Percentiles rank a stretch among this genome's conserved stretches.
These are phyloP conservation scores for Plasmodium gallinaceum DNA, from an alignment of 169 alveolate species.

Conservation along the genomic window DNA sequence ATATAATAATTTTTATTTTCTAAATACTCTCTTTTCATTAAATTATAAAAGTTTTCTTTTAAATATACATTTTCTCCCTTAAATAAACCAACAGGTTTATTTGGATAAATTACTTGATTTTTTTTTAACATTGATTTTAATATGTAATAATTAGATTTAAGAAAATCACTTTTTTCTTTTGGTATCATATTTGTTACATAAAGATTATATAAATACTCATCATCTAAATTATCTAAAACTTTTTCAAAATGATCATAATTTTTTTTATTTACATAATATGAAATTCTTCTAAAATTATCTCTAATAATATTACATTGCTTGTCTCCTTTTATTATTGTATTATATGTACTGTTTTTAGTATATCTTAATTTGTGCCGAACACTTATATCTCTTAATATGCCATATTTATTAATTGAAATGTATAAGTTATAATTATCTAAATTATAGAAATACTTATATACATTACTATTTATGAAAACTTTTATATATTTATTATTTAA, in stretches of 20 bases:
- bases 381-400: conserved; percentile 38
- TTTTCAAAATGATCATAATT: conserved; percentile 37
- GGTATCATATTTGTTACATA: conserved; percentile 63
- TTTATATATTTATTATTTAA: conserved; percentile 38
- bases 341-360: conserved; percentile 2
- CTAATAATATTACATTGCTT: conserved; percentile 14
- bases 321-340: conserved; percentile 35
- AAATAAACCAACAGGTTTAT: conserved; percentile 51
- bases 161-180: conserved; percentile 45
- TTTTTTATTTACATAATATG: conserved; percentile 25
- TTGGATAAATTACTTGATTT: conserved; percentile 70
- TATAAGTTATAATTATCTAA: conserved; percentile 56
- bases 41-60: conserved; percentile 49
- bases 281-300: conserved; percentile 11
- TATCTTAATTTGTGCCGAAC: conserved; percentile 43
- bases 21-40: conserved; percentile 41
- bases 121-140: conserved; percentile 52
- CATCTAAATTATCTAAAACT: conserved; percentile 55
- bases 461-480: conserved; percentile 35
- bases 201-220: conserved; percentile 44
- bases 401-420: conserved; percentile 27
- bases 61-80: conserved; percentile 69
- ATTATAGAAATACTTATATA: conserved; percentile 39
- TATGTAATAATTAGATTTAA: conserved; percentile 47
- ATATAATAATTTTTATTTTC: conserved; percentile 58